phyloP scores from a whole-genome alignment of 1,284 basidiomycete species.

The Pseudozyma sp. region DNA sequence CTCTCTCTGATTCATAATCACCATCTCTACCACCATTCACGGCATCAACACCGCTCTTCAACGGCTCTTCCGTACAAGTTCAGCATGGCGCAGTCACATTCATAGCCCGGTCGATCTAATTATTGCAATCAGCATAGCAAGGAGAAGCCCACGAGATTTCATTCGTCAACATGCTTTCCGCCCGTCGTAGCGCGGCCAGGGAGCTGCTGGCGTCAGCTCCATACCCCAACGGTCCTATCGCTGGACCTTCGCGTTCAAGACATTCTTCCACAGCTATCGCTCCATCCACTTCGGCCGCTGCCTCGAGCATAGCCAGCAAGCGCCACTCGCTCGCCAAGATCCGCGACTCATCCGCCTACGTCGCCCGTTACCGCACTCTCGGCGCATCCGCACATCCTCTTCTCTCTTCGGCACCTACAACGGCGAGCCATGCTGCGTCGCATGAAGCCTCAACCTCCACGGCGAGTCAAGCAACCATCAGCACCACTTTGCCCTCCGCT shows the following conservation, averaged over 20 bases:
- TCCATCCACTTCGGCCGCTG: slow-evolving; percentile 7
- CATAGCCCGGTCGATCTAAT: too few relatives aligned
- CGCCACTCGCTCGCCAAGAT: slow-evolving; percentile 39
- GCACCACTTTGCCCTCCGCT: slow-evolving; percentile 2
- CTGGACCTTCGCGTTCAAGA: slow-evolving; percentile 32
- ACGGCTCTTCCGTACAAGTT: too few relatives aligned
- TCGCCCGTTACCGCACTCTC: slow-evolving; percentile 44
- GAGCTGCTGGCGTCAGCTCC: slow-evolving; percentile 33
- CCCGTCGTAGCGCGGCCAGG: slow-evolving; percentile 34
- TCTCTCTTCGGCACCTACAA: slow-evolving; percentile 26
- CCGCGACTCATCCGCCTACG: slow-evolving; percentile 42
- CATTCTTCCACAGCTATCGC: slow-evolving; percentile 38
- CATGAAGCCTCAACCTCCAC: slow-evolving; percentile 3
- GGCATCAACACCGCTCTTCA: too few relatives aligned
- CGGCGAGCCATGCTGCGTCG: slow-evolving; percentile 6
- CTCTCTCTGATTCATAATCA: too few relatives aligned
- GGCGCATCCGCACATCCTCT: slow-evolving; percentile 34
- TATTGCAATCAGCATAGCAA: too few relatives aligned
- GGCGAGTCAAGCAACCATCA: slow-evolving; percentile 16
- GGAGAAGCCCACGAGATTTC: too few relatives aligned
- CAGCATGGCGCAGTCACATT: too few relatives aligned
- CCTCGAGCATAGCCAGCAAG: slow-evolving; percentile 16
- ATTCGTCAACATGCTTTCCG: slow-evolving; percentile 12
- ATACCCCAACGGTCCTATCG: slow-evolving; percentile 4
- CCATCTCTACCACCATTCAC: too few relatives aligned